Base-by-base conservation (phyloP, 306 rosid genomes). In the Macrotyloma uniflorum region DNA sequence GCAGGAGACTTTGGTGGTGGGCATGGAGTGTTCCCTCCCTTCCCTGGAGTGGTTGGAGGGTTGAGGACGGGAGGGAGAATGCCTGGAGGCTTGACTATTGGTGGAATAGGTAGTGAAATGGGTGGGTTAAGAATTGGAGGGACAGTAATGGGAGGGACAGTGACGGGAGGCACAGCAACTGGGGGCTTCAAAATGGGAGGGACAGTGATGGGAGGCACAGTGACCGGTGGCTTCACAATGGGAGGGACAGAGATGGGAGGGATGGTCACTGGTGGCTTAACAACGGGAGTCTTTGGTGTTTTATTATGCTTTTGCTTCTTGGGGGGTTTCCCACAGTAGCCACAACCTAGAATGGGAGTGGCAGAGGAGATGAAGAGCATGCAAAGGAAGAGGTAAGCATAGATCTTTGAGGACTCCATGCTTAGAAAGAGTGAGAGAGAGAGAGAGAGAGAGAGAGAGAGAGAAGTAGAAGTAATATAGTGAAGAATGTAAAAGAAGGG, bases 261-360 rank as follows among this genome's bases (percentile, higher is more conserved):
- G 0, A 73, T 1, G 0, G 38, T 54, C 0, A 81, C 23, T 0
- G 89, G 88, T 2, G 90, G 83, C 3, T 18, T 74, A 2, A 64
- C 67, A 19, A 35, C 33, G 1, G 75, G 26, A 0, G 87, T 82
- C 19, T n/a, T 70, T 1, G 94, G 93, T 42, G 55, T 82, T 32
- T 53, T 83, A 20, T 5, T 0, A 9, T 86, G 85, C 0, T 72
- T 87, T 85, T 38, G 86, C 40, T 75, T 85, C 8, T 88, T 80
- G 0, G 89, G 83, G 6, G 89, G 93, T 2, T 85, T 83, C 1
- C 91, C 90, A 30, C 99, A 96, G 18, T 45, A 46, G 47, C 85
- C 86, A 73, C 98, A 91, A 8, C 88, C 94, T 5, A 90, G 88
- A 55, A 92, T 91, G 55, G 99, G 96, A 15, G 96, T 47, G 61